Evolutionary conservation across 257 asterid genomes (phyloP).

Genomic region (Nemophila menziesii): DNA sequence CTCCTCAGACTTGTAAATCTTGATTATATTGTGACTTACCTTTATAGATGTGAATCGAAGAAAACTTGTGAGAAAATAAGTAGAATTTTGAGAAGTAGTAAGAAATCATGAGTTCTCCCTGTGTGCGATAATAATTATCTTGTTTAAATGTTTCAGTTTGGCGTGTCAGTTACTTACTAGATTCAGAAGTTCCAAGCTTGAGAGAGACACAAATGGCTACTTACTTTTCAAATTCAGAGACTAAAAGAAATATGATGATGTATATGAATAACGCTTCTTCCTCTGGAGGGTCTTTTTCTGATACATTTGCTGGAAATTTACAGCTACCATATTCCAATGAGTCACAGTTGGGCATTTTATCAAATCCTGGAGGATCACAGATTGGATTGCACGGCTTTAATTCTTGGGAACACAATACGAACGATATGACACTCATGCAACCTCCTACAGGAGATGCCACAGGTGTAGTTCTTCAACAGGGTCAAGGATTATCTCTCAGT

Average conservation of each 20-base stretch:
- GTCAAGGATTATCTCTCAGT: conserved; percentile 74
- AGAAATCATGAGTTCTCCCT: not conserved
- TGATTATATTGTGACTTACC: too few species aligned
- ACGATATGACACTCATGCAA: conserved; percentile 33
- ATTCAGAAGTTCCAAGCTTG: conserved; percentile 7
- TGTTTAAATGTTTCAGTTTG: conserved; percentile 3
- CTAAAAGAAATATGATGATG: conserved; percentile 35
- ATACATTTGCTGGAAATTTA: conserved; percentile 26
- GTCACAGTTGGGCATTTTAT: conserved; percentile 31
- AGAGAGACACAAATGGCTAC: conserved; percentile 33
- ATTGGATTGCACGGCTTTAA: conserved; percentile 28
- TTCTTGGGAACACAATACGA: conserved; percentile 37
- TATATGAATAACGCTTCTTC: conserved; percentile 53
- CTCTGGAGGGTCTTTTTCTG: conserved; percentile 35
- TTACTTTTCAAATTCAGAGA: conserved; percentile 41
- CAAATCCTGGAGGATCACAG: conserved; percentile 35
- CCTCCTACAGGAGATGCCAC: conserved; percentile 20
- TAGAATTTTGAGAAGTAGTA: not conserved
- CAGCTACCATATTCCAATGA: conserved; percentile 29
- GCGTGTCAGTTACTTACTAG: conserved; percentile 4
- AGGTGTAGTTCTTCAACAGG: conserved; percentile 28
- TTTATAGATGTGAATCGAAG: too few species aligned
- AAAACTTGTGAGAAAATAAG: too few species aligned
- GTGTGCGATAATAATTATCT: not conserved
- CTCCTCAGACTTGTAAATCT: too few species aligned